Base-by-base conservation (phyloP, 129 eudicot species). In the Sambucus nigra region DNA sequence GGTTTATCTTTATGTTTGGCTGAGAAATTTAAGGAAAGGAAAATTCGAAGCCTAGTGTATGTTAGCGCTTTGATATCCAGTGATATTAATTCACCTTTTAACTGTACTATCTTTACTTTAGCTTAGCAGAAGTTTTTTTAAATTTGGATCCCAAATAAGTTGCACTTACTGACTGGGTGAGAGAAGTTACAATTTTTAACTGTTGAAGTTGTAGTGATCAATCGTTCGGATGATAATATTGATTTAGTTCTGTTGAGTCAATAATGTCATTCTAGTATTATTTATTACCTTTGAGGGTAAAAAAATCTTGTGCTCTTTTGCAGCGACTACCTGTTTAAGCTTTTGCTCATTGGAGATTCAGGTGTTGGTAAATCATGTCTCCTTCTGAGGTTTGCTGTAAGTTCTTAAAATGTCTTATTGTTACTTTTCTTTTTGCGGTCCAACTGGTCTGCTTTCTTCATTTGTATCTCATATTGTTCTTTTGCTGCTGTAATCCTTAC, bases 321-420 rank as follows among this genome's bases (percentile, higher is more conserved):
- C 70, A 89, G 98, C 25, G 98, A 89, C 73, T 89, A 89, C 66
- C 82, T 88, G 60, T 88, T 88, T 42, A 88, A 88, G 80, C 94
- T 88, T 52, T 70, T 88, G 73, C 97, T 89, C 20, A 89, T 89
- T 53, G 98, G 98, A 71, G 98, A 89, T 72, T 89, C 98, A 17
- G 98, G 98, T 69, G 98, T 89, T 59, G 98, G 98, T 32, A 89
- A 89, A 66, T 89, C 98, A 51, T 89, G 95, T 72, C 95, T 89
- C 48, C 86, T 89, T 48, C 55, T 89, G 79, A 81, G 98, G 75
- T 89, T 89, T 76, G 98, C 98, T 66, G 89, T 81, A 77, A 89
- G 94, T 72, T 53, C 25, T 17, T 64, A 32, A 31, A 24, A 3
- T 2, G 7, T 29, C 14, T 55, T 28, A 27, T 44, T 53, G 1